phyloP scores from a whole-genome alignment of 129 eudicot species.

The Flaveria bidentis region DNA sequence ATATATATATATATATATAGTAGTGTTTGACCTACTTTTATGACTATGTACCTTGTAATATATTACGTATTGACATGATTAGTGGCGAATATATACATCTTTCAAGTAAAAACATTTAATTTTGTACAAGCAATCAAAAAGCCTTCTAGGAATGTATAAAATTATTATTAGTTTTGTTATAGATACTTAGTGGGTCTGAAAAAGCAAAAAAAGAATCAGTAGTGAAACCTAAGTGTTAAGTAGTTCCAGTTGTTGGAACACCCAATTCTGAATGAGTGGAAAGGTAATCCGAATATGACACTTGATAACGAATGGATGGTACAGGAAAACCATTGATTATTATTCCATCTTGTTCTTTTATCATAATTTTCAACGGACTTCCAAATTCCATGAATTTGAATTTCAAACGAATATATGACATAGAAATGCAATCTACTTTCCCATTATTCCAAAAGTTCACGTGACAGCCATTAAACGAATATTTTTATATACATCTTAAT shows the following conservation, averaged over 20 bases:
- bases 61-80: too few relatives aligned
- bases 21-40: too few relatives aligned
- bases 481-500: not conserved
- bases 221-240: not conserved
- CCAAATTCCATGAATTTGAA: slow-evolving; percentile 12
- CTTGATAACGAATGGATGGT: slow-evolving; percentile 3
- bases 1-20: too few relatives aligned
- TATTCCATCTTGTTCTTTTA: slow-evolving; percentile 21
- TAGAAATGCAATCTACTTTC: slow-evolving; percentile 7
- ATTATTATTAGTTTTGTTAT: too few relatives aligned
- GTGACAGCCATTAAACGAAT: not conserved
- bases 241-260: not conserved
- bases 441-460: slow-evolving; percentile 13
- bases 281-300: not conserved
- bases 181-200: not conserved
- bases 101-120: too few relatives aligned
- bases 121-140: too few relatives aligned
- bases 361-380: slow-evolving; percentile 12
- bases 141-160: too few relatives aligned
- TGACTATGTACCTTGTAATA: too few relatives aligned
- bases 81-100: too few relatives aligned
- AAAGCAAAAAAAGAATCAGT: not conserved
- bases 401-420: slow-evolving; percentile 22
- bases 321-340: not conserved
- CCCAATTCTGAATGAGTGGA: not conserved